Conservation (phyloP, 164 flowering plant genomes). For the Taxillus chinensis region DNA sequence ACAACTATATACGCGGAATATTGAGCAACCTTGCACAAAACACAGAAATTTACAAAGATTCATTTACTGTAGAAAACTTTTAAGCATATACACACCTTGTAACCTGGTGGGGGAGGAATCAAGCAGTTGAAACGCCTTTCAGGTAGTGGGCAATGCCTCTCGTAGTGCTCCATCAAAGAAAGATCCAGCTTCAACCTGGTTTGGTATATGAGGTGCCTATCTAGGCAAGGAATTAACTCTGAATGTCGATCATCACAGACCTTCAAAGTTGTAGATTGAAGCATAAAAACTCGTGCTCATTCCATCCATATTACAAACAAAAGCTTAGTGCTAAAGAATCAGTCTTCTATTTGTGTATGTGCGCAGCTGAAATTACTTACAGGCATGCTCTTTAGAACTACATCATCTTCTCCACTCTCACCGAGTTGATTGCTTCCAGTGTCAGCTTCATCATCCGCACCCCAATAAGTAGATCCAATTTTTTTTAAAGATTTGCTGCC, state of each 20-base stretch:
- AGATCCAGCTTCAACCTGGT: constrained; percentile 9
- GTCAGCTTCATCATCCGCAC: constrained; percentile 27
- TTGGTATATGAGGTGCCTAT: constrained; percentile 6
- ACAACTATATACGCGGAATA: background rate
- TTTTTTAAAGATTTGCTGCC: constrained; percentile 24
- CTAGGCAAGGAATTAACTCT: constrained; percentile 6
- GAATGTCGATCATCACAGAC: constrained; percentile 5
- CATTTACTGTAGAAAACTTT: background rate
- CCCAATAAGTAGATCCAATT: constrained; percentile 27
- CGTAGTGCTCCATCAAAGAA: constrained; percentile 44
- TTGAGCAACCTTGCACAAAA: background rate
- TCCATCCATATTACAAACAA: background rate
- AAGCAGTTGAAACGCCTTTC: constrained; percentile 39
- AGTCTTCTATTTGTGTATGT: background rate
- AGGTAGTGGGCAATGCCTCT: constrained; percentile 36
- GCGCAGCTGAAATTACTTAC: constrained; percentile 13
- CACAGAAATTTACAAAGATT: background rate
- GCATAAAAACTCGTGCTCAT: background rate
- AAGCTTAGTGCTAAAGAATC: background rate
- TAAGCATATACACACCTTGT: constrained; percentile 21
- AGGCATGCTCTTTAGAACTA: constrained; percentile 25
- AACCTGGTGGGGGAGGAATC: constrained; percentile 44
- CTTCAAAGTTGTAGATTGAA: background rate
- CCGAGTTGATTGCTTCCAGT: constrained; percentile 3
- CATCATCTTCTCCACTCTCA: constrained; percentile 14